Base-by-base conservation (phyloP, 2,329 filamentous ascomycete species). In the Aspergillus sp. region DNA sequence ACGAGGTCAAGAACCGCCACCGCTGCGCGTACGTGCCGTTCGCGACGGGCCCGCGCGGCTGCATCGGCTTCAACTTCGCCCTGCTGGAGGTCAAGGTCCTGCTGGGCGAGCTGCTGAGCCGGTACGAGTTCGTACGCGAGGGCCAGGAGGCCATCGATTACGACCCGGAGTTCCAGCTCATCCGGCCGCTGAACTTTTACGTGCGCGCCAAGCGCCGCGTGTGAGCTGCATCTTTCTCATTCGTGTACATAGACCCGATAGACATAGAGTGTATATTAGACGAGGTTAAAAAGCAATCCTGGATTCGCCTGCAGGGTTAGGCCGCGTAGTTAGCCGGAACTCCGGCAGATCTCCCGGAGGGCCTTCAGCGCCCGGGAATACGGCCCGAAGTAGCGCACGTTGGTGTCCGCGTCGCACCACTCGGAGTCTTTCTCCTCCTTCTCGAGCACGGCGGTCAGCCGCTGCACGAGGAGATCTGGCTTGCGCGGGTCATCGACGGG, bases 61-160 rank as follows among this genome's bases (percentile, higher is more conserved):
- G 83, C 58, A 80, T 86, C 45, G 83, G 82, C 0, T 85, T 84
- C 74, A 85, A 85, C 67, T 84, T 85, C 64, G 83, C 82, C 0
- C 69, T 85, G 9, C 74, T 78, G 49, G 81, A 86, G 66, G 74
- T 83, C 50, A 84, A 84, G 69, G 72, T 83, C n/a, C 49, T 64
- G 21, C 20, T 86, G 55, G 70, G 75, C 2, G 80, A 84, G 71
- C 67, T 86, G 31, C 66, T 85, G 1, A 84, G 76, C 52, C 71
- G 83, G 4, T 85, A 86, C 63, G 70, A 80, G 52, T 85, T 82
- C 55, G 66, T 58, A 13, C 63, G 74, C 16, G 79, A 76, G n/a
- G 72, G 73, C 7, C 71, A 79, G 2, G 77, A 73, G 3, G 69
- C 75, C 3, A 43, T 61, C 32, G 57, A 56, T 34, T 61, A 62